These are phyloP conservation scores for Carex kokanica DNA, from an alignment of 176 grass and related monocot species.

Conservation along the genomic window DNA sequence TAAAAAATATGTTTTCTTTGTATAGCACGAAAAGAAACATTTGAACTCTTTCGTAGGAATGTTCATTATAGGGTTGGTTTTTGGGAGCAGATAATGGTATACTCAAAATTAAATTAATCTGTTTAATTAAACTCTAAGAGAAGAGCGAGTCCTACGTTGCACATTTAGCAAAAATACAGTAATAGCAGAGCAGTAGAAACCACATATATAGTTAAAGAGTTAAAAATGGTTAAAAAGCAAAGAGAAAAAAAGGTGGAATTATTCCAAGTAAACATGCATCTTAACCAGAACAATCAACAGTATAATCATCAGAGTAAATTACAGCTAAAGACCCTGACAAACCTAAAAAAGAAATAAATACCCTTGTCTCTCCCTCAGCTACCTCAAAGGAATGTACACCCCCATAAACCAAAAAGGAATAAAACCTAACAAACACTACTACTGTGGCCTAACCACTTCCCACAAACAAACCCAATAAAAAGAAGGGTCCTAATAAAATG, in stretches of 20 bases:
- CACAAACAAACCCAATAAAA: slow-evolving; percentile 4
- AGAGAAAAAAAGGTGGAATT: not conserved
- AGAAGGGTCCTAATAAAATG: slow-evolving; percentile 12
- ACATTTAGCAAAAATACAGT: too few relatives aligned
- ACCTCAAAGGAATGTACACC: slow-evolving; percentile 19
- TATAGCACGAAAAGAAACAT: too few relatives aligned
- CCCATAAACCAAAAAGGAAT: not conserved
- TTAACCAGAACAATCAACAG: slow-evolving; percentile 22
- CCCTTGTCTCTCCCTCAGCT: slow-evolving; percentile 3
- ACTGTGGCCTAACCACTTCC: slow-evolving; percentile 24
- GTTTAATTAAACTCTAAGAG: too few relatives aligned
- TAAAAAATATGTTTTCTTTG: too few relatives aligned
- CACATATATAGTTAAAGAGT: not conserved
- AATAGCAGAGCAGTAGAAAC: not conserved
- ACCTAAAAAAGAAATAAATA: not conserved
- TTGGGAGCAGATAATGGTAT: too few relatives aligned
- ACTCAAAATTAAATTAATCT: too few relatives aligned
- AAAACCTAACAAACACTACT: slow-evolving; percentile 13
- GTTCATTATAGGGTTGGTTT: too few relatives aligned
- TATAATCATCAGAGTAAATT: slow-evolving; percentile 13
- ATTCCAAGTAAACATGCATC: slow-evolving; percentile 7
- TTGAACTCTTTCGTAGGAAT: too few relatives aligned
- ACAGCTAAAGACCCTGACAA: slow-evolving; percentile 13
- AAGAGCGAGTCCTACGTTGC: too few relatives aligned
- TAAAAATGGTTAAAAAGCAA: not conserved